phyloP scores from a whole-genome alignment of 2,329 filamentous ascomycete species.

The Chalaropsis ovoidea region DNA sequence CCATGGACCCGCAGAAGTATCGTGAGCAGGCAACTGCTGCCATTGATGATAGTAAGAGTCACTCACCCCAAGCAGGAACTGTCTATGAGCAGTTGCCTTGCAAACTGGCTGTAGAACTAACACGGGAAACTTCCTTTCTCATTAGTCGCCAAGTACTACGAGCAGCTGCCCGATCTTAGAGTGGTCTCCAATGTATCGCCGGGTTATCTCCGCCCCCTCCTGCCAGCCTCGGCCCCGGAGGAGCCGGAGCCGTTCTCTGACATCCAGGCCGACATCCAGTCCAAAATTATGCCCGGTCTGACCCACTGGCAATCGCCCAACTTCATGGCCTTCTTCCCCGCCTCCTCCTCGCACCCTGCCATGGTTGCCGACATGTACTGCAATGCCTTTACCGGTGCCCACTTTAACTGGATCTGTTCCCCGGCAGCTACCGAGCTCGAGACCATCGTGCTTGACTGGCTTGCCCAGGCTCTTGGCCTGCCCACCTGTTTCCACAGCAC shows the following conservation, averaged over 20 bases:
- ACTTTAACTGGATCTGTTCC: conserved; percentile 95
- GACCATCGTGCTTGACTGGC: conserved; percentile 86
- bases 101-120: neutral
- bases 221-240: conserved; percentile 57
- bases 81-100: neutral
- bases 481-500: conserved; percentile 65
- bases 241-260: conserved; percentile 62
- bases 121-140: conserved; percentile 19
- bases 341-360: conserved; percentile 67
- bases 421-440: conserved; percentile 89
- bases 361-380: conserved; percentile 91
- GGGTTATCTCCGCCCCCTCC: conserved; percentile 71
- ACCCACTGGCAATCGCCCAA: conserved; percentile 93
- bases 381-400: conserved; percentile 75
- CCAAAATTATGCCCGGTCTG: conserved; percentile 79
- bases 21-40: conserved; percentile 63
- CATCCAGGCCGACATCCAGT: conserved; percentile 75
- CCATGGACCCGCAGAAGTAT: conserved; percentile 74
- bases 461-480: conserved; percentile 63
- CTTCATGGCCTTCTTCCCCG: conserved; percentile 94
- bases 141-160: conserved; percentile 73
- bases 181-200: conserved; percentile 72
- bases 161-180: conserved; percentile 56
- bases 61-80: conserved; percentile 19
- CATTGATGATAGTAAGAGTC: conserved; percentile 66